Evolutionary conservation across 768 basidiomycete genomes (phyloP).

Genomic region (Boletus huronensis): DNA sequence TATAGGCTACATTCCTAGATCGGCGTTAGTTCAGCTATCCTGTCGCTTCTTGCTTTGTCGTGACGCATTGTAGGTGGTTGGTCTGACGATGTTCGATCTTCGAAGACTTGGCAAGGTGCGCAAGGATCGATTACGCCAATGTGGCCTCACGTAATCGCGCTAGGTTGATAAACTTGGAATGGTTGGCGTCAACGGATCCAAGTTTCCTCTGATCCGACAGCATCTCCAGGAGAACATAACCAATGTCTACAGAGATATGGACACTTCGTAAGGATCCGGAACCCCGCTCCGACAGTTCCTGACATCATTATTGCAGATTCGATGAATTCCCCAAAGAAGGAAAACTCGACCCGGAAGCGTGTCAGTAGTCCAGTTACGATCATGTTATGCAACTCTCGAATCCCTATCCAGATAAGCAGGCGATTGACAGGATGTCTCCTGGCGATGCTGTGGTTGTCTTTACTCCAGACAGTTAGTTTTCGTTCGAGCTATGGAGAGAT

Average conservation of each 20-base stretch:
- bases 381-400: not conserved
- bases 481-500: not conserved
- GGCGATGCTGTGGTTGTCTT: conserved; percentile 93
- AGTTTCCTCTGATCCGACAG: conserved; percentile 80
- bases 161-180: conserved; percentile 74
- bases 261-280: conserved; percentile 56
- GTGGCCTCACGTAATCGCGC: conserved; percentile 7
- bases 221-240: conserved; percentile 84
- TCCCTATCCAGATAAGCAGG: conserved; percentile 60
- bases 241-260: conserved; percentile 82
- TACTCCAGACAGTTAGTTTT: conserved; percentile 77
- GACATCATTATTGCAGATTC: conserved; percentile 46
- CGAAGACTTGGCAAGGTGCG: conserved; percentile 73
- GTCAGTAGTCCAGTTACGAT: conserved; percentile 43
- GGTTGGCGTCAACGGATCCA: conserved; percentile 86
- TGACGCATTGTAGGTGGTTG: conserved; percentile 64
- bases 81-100: conserved; percentile 85
- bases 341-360: conserved; percentile 72
- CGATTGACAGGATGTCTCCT: conserved; percentile 71
- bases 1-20: conserved; percentile 41
- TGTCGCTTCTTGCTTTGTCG: not conserved
- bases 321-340: conserved; percentile 74
- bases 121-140: conserved; percentile 17
- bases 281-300: not conserved
- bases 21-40: conserved; percentile 46